These are phyloP conservation scores for Chrysoporthe austroafricana DNA, from an alignment of 2,329 filamentous ascomycete species.

Conservation along the genomic window DNA sequence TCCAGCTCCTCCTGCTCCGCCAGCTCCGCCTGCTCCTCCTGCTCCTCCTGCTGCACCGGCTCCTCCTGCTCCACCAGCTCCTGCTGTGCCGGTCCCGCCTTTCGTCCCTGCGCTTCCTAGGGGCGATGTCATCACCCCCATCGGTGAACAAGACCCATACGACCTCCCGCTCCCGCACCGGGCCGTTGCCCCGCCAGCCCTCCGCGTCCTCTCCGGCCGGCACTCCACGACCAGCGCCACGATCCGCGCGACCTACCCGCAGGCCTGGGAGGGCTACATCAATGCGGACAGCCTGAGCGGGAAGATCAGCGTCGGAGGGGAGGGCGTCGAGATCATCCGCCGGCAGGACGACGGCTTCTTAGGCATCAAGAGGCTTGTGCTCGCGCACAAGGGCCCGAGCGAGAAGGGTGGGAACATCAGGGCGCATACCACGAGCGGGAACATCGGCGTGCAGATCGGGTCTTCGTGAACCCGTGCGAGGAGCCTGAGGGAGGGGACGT, in stretches of 20 bases:
- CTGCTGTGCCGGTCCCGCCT: background rate
- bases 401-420: conserved; percentile 15
- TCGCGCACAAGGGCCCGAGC: conserved; percentile 48
- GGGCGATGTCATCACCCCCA: conserved; percentile 15
- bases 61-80: too few relatives aligned
- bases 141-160: conserved; percentile 31
- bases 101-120: background rate
- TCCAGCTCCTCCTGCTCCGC: too few relatives aligned
- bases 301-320: conserved; percentile 44
- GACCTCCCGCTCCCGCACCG: conserved; percentile 9
- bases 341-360: conserved; percentile 36
- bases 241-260: conserved; percentile 50
- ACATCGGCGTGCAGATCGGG: conserved; percentile 15
- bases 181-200: conserved; percentile 25
- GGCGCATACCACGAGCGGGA: conserved; percentile 23
- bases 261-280: conserved; percentile 53
- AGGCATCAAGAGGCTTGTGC: conserved; percentile 37
- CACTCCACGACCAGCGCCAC: conserved; percentile 52
- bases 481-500: background rate
- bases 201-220: conserved; percentile 43
- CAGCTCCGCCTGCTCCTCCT: conserved; percentile 24
- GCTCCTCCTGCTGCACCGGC: background rate
- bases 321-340: conserved; percentile 46
- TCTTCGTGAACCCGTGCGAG: background rate
- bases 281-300: conserved; percentile 46